Evolutionary conservation across 768 basidiomycete species (phyloP).

Genomic region (Rhodotorula taiwanensis): DNA sequence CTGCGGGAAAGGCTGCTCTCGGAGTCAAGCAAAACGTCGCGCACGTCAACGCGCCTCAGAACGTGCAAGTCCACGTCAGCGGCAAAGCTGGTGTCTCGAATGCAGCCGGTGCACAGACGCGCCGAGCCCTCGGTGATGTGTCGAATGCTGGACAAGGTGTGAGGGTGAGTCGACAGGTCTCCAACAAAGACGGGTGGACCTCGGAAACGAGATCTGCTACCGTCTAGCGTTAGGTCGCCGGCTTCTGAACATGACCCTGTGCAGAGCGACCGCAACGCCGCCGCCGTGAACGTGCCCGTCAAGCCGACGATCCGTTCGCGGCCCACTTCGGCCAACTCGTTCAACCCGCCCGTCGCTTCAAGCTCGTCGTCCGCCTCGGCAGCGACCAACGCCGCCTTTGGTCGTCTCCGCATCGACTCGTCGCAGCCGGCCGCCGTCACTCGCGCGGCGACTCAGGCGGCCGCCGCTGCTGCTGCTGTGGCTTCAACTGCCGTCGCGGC

Average conservation of each 20-base stretch:
- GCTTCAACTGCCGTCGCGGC: too few species aligned
- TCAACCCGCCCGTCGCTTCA: neutral
- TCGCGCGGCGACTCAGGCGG: neutral
- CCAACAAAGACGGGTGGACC: too few species aligned
- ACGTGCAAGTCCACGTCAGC: too few species aligned
- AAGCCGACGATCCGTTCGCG: slow-evolving; percentile 30
- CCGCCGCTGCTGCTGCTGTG: neutral
- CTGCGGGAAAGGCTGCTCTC: neutral
- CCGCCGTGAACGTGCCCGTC: neutral
- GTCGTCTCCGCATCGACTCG: slow-evolving; percentile 25
- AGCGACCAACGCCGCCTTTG: slow-evolving; percentile 27
- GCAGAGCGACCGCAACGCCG: too few species aligned
- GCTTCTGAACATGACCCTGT: too few species aligned
- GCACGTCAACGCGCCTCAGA: neutral
- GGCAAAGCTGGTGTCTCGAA: too few species aligned
- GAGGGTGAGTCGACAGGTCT: neutral
- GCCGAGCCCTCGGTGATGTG: neutral
- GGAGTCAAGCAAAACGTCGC: neutral
- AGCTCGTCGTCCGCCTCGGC: slow-evolving; percentile 23
- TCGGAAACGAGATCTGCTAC: too few species aligned
- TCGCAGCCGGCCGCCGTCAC: neutral
- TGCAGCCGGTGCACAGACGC: neutral
- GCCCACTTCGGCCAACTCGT: slow-evolving; percentile 18
- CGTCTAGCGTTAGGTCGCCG: too few species aligned
- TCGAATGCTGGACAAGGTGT: neutral